Evolutionary conservation across 2,329 filamentous ascomycete species (phyloP).

Genomic region (Alternaria rosae): DNA sequence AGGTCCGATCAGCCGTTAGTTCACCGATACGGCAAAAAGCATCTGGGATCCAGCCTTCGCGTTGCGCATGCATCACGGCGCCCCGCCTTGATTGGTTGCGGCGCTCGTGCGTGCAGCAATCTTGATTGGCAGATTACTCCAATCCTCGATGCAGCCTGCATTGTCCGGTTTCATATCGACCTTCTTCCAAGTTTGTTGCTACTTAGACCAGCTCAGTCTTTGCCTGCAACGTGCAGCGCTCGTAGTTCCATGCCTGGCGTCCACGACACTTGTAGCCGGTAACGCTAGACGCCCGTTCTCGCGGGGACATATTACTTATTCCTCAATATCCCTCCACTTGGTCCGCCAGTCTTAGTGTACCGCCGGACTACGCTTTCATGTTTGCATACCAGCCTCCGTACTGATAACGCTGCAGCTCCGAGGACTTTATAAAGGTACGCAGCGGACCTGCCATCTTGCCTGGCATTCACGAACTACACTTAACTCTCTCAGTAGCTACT

Average conservation of each 20-base stretch:
- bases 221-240: constrained; percentile 29
- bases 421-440: constrained; percentile 23
- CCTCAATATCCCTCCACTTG: constrained; percentile 18
- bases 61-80: constrained; percentile 29
- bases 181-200: constrained; percentile 48
- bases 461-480: constrained; percentile 18
- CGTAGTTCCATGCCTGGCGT: constrained; percentile 25
- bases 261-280: constrained; percentile 21
- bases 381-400: constrained; percentile 29
- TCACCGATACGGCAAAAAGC: constrained; percentile 33
- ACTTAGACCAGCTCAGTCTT: constrained; percentile 27
- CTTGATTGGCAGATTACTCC: constrained; percentile 39
- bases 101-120: constrained; percentile 12
- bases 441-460: constrained; percentile 11
- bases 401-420: constrained; percentile 11
- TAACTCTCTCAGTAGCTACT: constrained; percentile 14
- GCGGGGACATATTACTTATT: constrained; percentile 20
- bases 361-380: constrained; percentile 16
- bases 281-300: constrained; percentile 24
- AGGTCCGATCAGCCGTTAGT: constrained; percentile 35
- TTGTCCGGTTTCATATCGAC: constrained; percentile 41
- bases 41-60: constrained; percentile 31
- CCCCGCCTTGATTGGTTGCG: constrained; percentile 32
- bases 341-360: constrained; percentile 18
- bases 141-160: constrained; percentile 26